These are phyloP conservation scores for Citrus cavaleriei DNA, from an alignment of 345 rosid species.

Conservation along the genomic window DNA sequence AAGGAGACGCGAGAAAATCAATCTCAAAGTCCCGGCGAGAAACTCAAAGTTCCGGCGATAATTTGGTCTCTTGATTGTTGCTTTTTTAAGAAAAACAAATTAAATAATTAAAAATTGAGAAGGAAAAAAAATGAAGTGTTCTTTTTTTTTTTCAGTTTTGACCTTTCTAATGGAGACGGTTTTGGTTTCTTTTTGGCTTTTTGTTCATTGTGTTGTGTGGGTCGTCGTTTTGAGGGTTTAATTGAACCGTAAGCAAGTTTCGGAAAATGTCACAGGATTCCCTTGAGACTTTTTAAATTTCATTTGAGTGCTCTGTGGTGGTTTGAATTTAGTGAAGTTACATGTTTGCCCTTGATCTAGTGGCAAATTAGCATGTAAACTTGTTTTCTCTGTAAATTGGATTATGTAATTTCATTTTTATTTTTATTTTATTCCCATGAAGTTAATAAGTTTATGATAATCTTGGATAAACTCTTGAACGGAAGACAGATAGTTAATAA, in stretches of 20 bases:
- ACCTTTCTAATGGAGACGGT: slow-evolving; percentile 39
- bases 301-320: neutral
- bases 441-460: no score
- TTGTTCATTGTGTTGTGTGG: slow-evolving; percentile 1
- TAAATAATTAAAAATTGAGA: slow-evolving; percentile 2
- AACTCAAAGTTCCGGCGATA: slow-evolving; percentile 6
- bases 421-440: no score
- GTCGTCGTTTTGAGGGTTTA: slow-evolving; percentile 1
- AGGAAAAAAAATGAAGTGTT: neutral
- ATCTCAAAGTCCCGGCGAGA: neutral
- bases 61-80: slow-evolving; percentile 8
- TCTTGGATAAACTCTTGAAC: no score
- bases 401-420: no score
- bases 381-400: neutral
- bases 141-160: neutral
- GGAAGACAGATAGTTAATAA: no score
- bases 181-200: slow-evolving; percentile 20
- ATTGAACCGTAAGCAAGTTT: slow-evolving; percentile 28
- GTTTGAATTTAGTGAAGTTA: neutral
- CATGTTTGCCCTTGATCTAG: neutral
- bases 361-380: no score
- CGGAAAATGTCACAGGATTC: neutral
- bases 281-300: neutral
- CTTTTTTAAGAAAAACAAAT: slow-evolving; percentile 21
- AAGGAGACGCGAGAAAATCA: slow-evolving; percentile 8